A percentile compares a stretch with the other conserved stretches of the same genome.
phyloP scores from a whole-genome alignment of 768 basidiomycete genomes.

The Auriscalpium vulgare region DNA sequence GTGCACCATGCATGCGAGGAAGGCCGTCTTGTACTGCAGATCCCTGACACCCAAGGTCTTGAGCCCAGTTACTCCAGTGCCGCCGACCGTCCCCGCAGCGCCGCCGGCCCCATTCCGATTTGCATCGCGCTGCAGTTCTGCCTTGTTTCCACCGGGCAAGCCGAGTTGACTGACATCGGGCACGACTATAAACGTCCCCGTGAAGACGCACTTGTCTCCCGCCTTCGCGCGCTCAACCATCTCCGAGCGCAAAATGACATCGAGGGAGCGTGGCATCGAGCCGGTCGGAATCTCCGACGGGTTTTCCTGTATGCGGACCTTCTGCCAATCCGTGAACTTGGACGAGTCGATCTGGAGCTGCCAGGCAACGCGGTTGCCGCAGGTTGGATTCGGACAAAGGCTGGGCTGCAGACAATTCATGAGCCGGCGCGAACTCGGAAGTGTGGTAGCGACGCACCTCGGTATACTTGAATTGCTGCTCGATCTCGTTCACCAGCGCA shows the following conservation, averaged over 20 bases:
- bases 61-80: conserved; percentile 84
- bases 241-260: conserved; percentile 91
- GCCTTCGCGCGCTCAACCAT: conserved; percentile 99
- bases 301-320: conserved; percentile 98
- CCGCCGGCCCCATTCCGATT: conserved; percentile 53
- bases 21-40: conserved; percentile 97
- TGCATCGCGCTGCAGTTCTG: conserved; percentile 85
- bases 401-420: conserved; percentile 53
- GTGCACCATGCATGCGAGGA: conserved; percentile 95
- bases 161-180: conserved; percentile 97
- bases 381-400: conserved; percentile 90
- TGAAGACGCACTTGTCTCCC: conserved; percentile 97
- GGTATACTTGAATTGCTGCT: conserved; percentile 99
- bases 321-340: conserved; percentile 99
- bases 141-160: conserved; percentile 86
- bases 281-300: conserved; percentile 98
- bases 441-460: conserved; percentile 46
- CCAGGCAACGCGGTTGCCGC: conserved; percentile 86
- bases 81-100: conserved; percentile 56
- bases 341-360: conserved; percentile 92
- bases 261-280: conserved; percentile 94
- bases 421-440: neutral
- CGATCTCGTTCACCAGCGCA: conserved; percentile 83
- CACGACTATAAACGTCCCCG: conserved; percentile 96
- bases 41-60: conserved; percentile 94